These are phyloP conservation scores for Trichophyton simii DNA, from an alignment of 2,329 filamentous ascomycete genomes.

Conservation along the genomic window DNA sequence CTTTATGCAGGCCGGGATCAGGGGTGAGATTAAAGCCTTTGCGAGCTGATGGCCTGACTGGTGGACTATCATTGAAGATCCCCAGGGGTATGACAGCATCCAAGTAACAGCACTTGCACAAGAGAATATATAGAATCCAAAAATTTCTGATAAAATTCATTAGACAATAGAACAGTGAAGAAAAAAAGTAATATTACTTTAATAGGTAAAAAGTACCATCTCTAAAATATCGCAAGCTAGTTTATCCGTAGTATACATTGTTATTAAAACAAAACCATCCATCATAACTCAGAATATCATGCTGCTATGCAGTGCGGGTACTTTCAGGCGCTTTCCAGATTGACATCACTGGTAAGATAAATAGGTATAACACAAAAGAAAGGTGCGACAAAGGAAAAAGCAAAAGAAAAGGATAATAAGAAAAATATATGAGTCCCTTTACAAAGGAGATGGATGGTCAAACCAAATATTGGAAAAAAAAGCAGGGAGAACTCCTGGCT, in stretches of 20 bases:
- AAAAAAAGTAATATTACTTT: neutral
- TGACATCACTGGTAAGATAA: slow-evolving; percentile 3
- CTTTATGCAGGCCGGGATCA: neutral
- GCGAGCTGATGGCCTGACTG: neutral
- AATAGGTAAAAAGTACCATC: neutral
- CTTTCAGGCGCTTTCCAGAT: neutral
- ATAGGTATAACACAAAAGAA: neutral
- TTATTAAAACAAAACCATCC: slow-evolving; percentile 2
- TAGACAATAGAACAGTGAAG: neutral
- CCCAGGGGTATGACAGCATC: neutral
- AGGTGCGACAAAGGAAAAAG: neutral
- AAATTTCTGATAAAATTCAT: too few species aligned
- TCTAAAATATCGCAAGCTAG: slow-evolving; percentile 1
- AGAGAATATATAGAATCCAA: too few species aligned
- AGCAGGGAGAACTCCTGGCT: neutral
- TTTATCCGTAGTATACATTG: slow-evolving; percentile 2
- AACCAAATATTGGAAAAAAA: neutral
- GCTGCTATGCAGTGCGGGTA: neutral
- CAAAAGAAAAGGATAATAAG: neutral
- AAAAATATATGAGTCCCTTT: neutral
- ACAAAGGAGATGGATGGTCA: neutral
- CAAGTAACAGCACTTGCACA: too few species aligned
- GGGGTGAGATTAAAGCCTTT: neutral
- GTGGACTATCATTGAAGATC: neutral
- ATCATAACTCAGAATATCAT: slow-evolving; percentile 4